A percentile compares a stretch with the other conserved stretches of the same genome.
phyloP scores from a whole-genome alignment of 164 flowering plant genomes.

The Magnolia sinica region DNA sequence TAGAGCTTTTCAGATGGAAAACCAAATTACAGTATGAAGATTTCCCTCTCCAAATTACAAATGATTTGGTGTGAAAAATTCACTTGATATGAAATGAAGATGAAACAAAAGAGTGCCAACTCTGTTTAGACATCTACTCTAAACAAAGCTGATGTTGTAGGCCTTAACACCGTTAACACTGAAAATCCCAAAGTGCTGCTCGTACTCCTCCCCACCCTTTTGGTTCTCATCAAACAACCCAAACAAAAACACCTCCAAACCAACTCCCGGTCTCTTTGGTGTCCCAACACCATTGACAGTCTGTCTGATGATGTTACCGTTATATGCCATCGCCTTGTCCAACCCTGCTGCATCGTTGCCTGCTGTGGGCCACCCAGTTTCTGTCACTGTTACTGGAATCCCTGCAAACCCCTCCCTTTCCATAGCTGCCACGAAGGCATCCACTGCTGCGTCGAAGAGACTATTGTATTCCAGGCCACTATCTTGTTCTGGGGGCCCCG shows the following conservation, averaged over 20 bases:
- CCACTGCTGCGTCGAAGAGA: slow-evolving; percentile 11
- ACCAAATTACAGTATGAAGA: too few species aligned
- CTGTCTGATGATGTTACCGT: slow-evolving; percentile 1
- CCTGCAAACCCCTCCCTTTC: slow-evolving; percentile 2
- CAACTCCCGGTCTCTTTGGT: slow-evolving; percentile 9
- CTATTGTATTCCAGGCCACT: neutral
- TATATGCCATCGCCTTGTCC: slow-evolving; percentile 1
- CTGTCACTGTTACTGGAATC: slow-evolving; percentile 4
- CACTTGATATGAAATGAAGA: too few species aligned
- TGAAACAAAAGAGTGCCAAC: too few species aligned
- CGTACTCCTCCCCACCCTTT: neutral
- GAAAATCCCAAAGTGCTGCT: slow-evolving; percentile 14
- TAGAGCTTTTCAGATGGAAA: too few species aligned
- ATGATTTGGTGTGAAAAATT: too few species aligned
- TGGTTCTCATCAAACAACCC: slow-evolving; percentile 14
- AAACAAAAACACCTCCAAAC: slow-evolving; percentile 10
- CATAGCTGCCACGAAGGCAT: slow-evolving; percentile 11
- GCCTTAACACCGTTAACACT: neutral
- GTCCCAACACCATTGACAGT: neutral
- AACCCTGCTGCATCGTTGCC: neutral
- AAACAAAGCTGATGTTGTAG: too few species aligned
- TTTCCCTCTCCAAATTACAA: too few species aligned
- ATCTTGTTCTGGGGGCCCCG: neutral
- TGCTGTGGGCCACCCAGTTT: slow-evolving; percentile 17
- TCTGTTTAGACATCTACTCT: too few species aligned